phyloP scores from a whole-genome alignment of 2,329 filamentous ascomycete genomes.

The Xylaria polymorpha region DNA sequence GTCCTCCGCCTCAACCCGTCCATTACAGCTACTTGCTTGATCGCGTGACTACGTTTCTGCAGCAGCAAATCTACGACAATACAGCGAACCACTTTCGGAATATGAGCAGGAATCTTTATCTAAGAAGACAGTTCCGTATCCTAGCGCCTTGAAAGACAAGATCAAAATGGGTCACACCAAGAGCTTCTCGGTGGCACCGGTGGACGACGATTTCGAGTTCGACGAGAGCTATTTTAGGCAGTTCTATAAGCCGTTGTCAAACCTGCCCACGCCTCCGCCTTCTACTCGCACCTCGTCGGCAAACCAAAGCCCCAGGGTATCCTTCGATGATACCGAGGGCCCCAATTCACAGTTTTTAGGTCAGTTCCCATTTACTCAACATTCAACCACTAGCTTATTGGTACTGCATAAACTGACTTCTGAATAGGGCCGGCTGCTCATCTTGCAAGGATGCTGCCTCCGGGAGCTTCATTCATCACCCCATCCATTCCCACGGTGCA shows the following conservation, averaged over 20 bases:
- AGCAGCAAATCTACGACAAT: constrained; percentile 35
- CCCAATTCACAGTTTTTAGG: constrained; percentile 57
- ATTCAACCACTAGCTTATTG: constrained; percentile 28
- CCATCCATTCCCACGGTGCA: constrained; percentile 71
- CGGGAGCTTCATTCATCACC: constrained; percentile 68
- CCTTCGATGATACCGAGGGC: constrained; percentile 58
- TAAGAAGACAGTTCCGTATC: constrained; percentile 38
- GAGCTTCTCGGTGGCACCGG: constrained; percentile 48
- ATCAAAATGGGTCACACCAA: constrained; percentile 51
- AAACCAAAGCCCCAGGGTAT: constrained; percentile 57
- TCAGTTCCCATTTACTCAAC: constrained; percentile 44
- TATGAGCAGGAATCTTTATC: constrained; percentile 44
- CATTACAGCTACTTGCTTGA: constrained; percentile 35
- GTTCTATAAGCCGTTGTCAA: constrained; percentile 74
- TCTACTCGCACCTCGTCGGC: constrained; percentile 62
- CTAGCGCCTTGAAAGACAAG: constrained; percentile 42
- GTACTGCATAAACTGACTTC: constrained; percentile 32
- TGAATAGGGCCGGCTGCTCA: constrained; percentile 71
- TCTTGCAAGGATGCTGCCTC: constrained; percentile 73
- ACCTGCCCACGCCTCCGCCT: constrained; percentile 73
- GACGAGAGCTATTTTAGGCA: constrained; percentile 66
- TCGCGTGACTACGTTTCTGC: constrained; percentile 42
- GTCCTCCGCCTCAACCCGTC: constrained; percentile 12
- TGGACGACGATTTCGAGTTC: constrained; percentile 61
- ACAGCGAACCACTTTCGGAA: constrained; percentile 37